A percentile compares a stretch with the other conserved stretches of the same genome.
Evolutionary conservation across 257 asterid species (phyloP).

Genomic region (Ballota nigra): DNA sequence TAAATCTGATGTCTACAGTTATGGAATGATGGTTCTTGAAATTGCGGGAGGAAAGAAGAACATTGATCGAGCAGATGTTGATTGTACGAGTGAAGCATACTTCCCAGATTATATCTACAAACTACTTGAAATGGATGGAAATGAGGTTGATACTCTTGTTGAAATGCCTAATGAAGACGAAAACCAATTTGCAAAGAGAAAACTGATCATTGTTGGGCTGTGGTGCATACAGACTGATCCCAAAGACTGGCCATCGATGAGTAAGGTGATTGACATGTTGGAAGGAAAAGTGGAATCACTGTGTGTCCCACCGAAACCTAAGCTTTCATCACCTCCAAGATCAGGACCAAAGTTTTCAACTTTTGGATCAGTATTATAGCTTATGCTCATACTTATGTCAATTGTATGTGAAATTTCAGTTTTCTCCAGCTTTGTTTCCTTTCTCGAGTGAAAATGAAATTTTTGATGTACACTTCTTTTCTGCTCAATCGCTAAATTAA

Average conservation of each 20-base stretch:
- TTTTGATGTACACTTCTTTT: too few species aligned
- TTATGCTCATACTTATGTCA: too few species aligned
- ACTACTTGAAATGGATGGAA: constrained; percentile 17
- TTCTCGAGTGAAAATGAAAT: too few species aligned
- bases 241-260: constrained; percentile 33
- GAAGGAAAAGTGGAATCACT: constrained; percentile 27
- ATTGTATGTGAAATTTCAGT: too few species aligned
- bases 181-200: constrained; percentile 16
- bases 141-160: background rate
- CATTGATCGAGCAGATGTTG: background rate
- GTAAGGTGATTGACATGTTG: constrained; percentile 41
- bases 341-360: too few species aligned
- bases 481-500: too few species aligned
- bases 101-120: constrained; percentile 32
- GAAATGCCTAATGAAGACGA: constrained; percentile 24
- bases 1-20: constrained; percentile 43
- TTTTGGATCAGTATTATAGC: too few species aligned
- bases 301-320: constrained; percentile 38
- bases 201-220: constrained; percentile 36
- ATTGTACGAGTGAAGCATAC: constrained; percentile 13
- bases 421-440: too few species aligned
- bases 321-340: constrained; percentile 22
- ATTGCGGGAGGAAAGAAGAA: constrained; percentile 22
- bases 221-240: constrained; percentile 55
- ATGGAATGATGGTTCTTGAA: constrained; percentile 40